phyloP scores from a whole-genome alignment of 306 rosid genomes.

The Benincasa hispida region DNA sequence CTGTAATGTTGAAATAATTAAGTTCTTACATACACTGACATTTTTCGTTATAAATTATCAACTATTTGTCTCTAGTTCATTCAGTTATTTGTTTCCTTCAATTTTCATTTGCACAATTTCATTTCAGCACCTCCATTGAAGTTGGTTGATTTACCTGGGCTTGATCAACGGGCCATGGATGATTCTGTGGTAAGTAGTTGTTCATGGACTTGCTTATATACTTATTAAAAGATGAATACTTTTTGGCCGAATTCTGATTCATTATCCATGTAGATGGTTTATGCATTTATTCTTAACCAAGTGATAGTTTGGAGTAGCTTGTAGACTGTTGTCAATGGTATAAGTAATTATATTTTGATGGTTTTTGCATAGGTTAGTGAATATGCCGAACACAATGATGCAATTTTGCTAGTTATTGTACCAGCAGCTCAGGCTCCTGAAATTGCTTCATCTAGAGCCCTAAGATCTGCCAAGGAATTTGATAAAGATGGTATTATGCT shows the following conservation, averaged over 20 bases:
- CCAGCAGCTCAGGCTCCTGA: conserved; percentile 95
- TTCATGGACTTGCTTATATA: conserved; percentile 6
- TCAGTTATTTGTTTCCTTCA: not conserved
- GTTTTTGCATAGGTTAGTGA: conserved; percentile 63
- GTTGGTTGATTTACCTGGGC: conserved; percentile 91
- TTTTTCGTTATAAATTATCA: not conserved
- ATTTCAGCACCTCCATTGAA: conserved; percentile 87
- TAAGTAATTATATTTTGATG: conserved; percentile 7
- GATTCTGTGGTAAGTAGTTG: conserved; percentile 61
- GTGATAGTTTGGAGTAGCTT: not conserved
- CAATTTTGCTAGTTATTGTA: conserved; percentile 68
- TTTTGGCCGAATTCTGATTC: not conserved
- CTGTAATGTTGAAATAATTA: not conserved
- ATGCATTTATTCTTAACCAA: not conserved
- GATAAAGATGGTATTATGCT: conserved; percentile 63
- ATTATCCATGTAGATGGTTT: not conserved
- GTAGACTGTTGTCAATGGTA: not conserved
- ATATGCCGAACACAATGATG: conserved; percentile 86
- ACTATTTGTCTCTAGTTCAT: not conserved
- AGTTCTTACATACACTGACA: not conserved
- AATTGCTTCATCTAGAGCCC: conserved; percentile 77
- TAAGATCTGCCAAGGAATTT: conserved; percentile 68
- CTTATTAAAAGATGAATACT: not conserved
- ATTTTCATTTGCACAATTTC: conserved; percentile 10
- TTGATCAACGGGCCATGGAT: conserved; percentile 86